These are phyloP conservation scores for Nannizzia gypsea DNA, from an alignment of 2,329 filamentous ascomycete genomes.

Conservation along the genomic window DNA sequence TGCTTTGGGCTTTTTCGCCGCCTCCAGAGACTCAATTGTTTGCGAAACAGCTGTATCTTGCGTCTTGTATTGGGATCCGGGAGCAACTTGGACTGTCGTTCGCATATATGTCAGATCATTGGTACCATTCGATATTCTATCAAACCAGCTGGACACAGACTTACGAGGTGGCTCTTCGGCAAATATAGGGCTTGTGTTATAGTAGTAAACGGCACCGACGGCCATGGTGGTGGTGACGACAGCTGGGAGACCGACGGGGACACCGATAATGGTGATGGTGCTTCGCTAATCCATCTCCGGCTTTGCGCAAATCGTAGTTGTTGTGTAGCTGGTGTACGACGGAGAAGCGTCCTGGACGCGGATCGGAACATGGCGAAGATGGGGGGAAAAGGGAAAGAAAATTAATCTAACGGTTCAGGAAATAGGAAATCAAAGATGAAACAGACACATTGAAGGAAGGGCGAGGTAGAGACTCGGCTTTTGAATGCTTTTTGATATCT, in stretches of 20 bases:
- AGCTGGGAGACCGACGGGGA: conserved; percentile 61
- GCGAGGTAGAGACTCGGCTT: background rate
- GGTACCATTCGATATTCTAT: background rate
- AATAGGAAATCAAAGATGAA: background rate
- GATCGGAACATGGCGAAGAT: conserved; percentile 16
- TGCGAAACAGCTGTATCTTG: conserved; percentile 9
- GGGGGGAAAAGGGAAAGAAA: background rate
- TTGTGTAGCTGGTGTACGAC: conserved; percentile 8
- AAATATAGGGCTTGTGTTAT: conserved; percentile 81
- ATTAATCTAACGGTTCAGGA: background rate
- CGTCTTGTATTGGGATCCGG: background rate
- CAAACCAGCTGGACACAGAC: conserved; percentile 23
- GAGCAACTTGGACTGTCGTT: background rate
- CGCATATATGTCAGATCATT: background rate
- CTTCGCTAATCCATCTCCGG: conserved; percentile 46
- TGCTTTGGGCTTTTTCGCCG: conserved; percentile 10
- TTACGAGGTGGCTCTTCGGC: conserved; percentile 68
- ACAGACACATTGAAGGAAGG: background rate
- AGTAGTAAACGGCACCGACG: conserved; percentile 72
- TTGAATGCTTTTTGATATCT: background rate
- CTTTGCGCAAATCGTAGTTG: conserved; percentile 11
- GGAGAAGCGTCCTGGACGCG: conserved; percentile 15
- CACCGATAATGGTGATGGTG: conserved; percentile 44
- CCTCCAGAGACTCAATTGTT: conserved; percentile 10
- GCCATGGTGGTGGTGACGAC: no score